Percentiles rank a stretch among this genome's conserved stretches.
Evolutionary conservation across 2,329 filamentous ascomycete genomes (phyloP).

Genomic region (Didymella lethalis): DNA sequence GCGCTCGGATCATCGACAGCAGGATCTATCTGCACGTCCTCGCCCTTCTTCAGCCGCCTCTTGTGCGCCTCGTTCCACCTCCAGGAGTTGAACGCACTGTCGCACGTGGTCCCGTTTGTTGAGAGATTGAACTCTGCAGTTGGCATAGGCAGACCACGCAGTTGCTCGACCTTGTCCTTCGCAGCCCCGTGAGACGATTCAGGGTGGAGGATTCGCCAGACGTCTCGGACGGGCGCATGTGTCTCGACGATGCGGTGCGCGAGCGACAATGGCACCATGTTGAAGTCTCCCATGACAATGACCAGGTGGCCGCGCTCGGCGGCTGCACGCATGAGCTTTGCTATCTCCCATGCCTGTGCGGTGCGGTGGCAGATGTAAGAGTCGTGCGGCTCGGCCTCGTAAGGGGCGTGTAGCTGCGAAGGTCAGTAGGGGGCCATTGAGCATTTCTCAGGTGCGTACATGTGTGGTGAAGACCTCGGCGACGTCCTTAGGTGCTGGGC

Average conservation of each 20-base stretch:
- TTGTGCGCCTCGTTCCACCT: constrained; percentile 79
- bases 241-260: constrained; percentile 83
- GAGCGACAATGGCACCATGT: constrained; percentile 89
- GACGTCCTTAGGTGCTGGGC: constrained; percentile 68
- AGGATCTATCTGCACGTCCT: constrained; percentile 69
- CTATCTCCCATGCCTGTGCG: constrained; percentile 93
- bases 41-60: constrained; percentile 71
- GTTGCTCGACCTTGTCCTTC: constrained; percentile 70
- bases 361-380: constrained; percentile 90
- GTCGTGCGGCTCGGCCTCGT: constrained; percentile 79
- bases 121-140: constrained; percentile 78
- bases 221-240: constrained; percentile 79
- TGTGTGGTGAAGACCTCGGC: constrained; percentile 94
- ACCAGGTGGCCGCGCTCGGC: constrained; percentile 82
- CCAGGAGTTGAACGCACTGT: constrained; percentile 90
- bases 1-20: constrained; percentile 74
- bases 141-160: constrained; percentile 72
- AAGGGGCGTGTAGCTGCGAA: constrained; percentile 77
- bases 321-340: constrained; percentile 85
- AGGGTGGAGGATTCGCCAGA: constrained; percentile 85
- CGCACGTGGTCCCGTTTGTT: constrained; percentile 87
- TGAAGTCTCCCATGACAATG: constrained; percentile 90
- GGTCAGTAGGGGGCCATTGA: background rate
- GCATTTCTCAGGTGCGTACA: constrained; percentile 51
- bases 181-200: constrained; percentile 81